These are phyloP conservation scores for Abelmoschus esculentus DNA, from an alignment of 345 rosid species.

Conservation along the genomic window DNA sequence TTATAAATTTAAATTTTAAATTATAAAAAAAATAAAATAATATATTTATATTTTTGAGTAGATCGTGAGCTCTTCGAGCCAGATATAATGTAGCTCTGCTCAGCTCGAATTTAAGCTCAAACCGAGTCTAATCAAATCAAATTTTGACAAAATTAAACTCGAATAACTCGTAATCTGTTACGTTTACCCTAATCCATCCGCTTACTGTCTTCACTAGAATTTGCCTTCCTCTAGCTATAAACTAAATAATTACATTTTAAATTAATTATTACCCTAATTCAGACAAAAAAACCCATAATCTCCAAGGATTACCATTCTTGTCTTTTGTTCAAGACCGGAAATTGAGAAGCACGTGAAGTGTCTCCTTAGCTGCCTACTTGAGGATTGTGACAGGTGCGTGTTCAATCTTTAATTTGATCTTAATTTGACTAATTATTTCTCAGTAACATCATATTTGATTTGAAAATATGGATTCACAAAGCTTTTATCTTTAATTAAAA, in stretches of 20 bases:
- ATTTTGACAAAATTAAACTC: too few relatives aligned
- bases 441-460: slow-evolving; percentile 1
- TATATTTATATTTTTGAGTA: too few relatives aligned
- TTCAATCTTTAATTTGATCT: neutral
- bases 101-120: too few relatives aligned
- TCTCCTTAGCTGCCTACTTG: neutral
- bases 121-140: too few relatives aligned
- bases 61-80: too few relatives aligned
- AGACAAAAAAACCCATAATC: neutral
- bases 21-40: too few relatives aligned
- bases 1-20: too few relatives aligned
- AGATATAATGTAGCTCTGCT: too few relatives aligned
- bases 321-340: neutral
- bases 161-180: too few relatives aligned
- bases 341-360: slow-evolving; percentile 1
- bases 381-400: neutral
- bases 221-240: neutral
- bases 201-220: neutral
- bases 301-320: neutral
- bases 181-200: too few relatives aligned
- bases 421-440: neutral
- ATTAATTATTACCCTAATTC: neutral
- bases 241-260: neutral
- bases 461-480: neutral
- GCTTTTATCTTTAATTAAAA: too few relatives aligned